These are phyloP conservation scores for Cladosporium sp. DNA, from an alignment of 2,329 filamentous ascomycete genomes.

Conservation along the genomic window DNA sequence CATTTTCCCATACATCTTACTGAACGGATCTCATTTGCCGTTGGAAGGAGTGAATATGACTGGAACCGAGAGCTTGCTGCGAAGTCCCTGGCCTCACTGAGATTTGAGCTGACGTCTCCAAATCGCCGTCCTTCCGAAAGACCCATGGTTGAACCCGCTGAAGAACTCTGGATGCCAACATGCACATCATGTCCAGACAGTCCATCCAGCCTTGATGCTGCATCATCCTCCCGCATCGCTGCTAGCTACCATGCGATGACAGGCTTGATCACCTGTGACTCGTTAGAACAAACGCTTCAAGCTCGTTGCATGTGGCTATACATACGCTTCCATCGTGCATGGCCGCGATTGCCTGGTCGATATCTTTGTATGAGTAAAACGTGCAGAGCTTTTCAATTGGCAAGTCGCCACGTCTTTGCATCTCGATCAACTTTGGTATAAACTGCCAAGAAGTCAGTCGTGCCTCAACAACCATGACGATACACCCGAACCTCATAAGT, in stretches of 20 bases:
- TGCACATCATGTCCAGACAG: background rate
- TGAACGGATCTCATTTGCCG: background rate
- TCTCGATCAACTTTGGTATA: constrained; percentile 4
- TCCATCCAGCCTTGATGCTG: background rate
- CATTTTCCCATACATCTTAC: background rate
- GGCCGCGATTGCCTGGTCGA: background rate
- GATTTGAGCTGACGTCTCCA: background rate
- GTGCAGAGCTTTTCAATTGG: constrained; percentile 11
- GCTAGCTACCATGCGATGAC: background rate
- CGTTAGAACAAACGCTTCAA: background rate
- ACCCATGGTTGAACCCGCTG: background rate
- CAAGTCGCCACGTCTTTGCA: background rate
- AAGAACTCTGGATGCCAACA: background rate
- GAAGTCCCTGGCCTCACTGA: background rate
- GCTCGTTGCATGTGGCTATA: background rate
- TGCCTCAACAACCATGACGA: background rate
- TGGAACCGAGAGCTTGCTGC: background rate
- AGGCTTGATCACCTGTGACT: constrained; percentile 3
- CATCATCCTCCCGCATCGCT: background rate
- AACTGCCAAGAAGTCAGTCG: background rate
- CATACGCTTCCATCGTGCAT: constrained; percentile 9
- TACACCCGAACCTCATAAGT: background rate
- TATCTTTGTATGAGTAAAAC: background rate
- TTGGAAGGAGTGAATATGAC: background rate
- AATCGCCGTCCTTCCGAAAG: background rate